Base-by-base conservation (phyloP, 139 green algal genomes). In the Cymbomonas tetramitiformis region DNA sequence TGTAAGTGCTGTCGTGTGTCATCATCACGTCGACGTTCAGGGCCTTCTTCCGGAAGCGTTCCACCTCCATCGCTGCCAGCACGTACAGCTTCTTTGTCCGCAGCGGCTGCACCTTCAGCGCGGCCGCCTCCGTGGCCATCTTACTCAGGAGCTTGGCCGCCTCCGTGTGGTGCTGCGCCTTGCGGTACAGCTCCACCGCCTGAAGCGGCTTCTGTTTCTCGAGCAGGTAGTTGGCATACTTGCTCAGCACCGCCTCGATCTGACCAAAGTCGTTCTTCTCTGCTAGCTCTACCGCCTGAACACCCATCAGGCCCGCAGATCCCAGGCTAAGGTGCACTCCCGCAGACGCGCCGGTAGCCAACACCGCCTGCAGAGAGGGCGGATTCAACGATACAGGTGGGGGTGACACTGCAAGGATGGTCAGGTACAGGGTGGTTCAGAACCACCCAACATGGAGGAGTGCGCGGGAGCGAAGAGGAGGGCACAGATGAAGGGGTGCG, bases 11-110 rank as follows among this genome's bases (percentile, higher is more conserved):
- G n/a, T 28, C 19, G 7, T 21, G 30, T 29, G 30, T 19, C 12
- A 21, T 19, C 5, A 10, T 67, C 8, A 50, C 46, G 40, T 64
- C 40, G 46, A 58, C 4, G 29, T 79, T 70, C 34, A 88, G 65
- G 39, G 73, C 69, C 33, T 67, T 65, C 38, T 63, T 72, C 61
- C 71, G 74, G 58, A 88, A 82, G 8, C 67, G 3, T n/a, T 72
- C 64, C 8, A 76, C 54, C 62, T 90, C 81, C 21, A 93, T 61
- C 29, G 80, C 83, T 4, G 77, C 78, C 54, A 93, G 73, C 41
- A 93, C 76, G 54, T 89, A 78, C 40, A 93, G 72, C 75, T 90
- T 85, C 74, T 93, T 93, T 2, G 82, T 58, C 6, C 78, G 70
- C 59, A 87, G 28, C 0, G 83, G 83, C 38, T 72, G 61, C 33